Conservation (phyloP, 305 asterid genomes). For the Withania somnifera region DNA sequence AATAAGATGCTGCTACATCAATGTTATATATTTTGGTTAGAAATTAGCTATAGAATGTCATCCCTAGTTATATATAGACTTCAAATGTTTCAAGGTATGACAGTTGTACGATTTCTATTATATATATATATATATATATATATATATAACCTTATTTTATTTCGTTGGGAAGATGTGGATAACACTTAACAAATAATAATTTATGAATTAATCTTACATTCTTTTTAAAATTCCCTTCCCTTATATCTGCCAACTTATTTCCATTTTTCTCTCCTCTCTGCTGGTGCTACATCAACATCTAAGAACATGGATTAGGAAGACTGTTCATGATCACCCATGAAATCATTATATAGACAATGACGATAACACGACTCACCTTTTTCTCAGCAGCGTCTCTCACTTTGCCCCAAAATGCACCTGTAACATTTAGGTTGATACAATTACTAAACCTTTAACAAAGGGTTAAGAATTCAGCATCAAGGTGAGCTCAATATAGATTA, state of each 20-base stretch:
- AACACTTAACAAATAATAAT: not conserved
- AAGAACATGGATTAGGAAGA: not conserved
- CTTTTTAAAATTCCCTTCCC: not conserved
- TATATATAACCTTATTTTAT: not conserved
- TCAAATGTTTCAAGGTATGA: not conserved
- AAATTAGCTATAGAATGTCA: too few species aligned
- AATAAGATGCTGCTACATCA: too few species aligned
- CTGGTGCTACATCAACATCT: not conserved
- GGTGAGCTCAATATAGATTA: not conserved
- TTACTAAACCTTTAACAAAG: not conserved
- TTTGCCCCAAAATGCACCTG: slow-evolving; percentile 5
- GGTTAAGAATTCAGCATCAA: not conserved
- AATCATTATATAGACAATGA: not conserved
- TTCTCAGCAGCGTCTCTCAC: slow-evolving; percentile 6
- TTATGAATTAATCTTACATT: not conserved
- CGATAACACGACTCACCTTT: not conserved
- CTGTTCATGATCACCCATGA: not conserved
- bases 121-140: too few species aligned
- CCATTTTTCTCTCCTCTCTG: not conserved
- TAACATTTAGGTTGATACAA: not conserved
- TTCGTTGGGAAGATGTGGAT: not conserved
- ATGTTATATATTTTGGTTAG: too few species aligned
- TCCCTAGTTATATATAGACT: not conserved
- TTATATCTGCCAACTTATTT: not conserved
- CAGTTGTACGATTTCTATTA: not conserved